A percentile compares a stretch with the other conserved stretches of the same genome.
These are phyloP conservation scores for Suhomyces chickasaworum DNA, from an alignment of 1,139 yeast species.

Conservation along the genomic window DNA sequence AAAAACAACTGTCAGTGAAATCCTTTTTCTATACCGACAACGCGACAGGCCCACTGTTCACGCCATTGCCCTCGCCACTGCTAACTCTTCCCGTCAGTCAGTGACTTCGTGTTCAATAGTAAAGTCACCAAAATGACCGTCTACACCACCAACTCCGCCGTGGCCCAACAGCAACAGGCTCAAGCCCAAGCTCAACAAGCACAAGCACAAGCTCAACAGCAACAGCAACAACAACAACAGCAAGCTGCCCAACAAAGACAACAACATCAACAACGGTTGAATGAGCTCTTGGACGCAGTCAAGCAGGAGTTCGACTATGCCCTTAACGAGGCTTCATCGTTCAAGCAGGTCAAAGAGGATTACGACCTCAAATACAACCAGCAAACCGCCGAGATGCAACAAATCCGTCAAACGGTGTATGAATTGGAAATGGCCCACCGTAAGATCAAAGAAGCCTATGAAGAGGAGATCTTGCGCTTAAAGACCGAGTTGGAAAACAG, in stretches of 20 bases:
- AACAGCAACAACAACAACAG: conserved; percentile 15
- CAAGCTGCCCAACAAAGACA: conserved; percentile 37
- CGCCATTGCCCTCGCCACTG: conserved; percentile 1
- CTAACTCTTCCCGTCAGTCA: neutral
- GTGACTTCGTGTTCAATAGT: neutral
- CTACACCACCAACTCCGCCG: conserved; percentile 39
- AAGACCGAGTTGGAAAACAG: conserved; percentile 83
- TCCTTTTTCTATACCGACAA: conserved; percentile 6
- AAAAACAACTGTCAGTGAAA: conserved; percentile 9
- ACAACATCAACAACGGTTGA: conserved; percentile 56
- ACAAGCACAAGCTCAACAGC: conserved; percentile 31
- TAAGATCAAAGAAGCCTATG: conserved; percentile 93
- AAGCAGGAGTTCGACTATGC: conserved; percentile 90
- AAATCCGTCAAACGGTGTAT: conserved; percentile 89
- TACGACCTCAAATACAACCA: conserved; percentile 88
- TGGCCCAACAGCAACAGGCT: conserved; percentile 27
- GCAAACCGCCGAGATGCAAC: conserved; percentile 93
- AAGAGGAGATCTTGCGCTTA: conserved; percentile 84
- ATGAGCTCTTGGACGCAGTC: conserved; percentile 86
- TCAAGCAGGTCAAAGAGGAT: conserved; percentile 91
- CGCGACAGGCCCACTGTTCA: conserved; percentile 5
- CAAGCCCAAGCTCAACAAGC: conserved; percentile 24
- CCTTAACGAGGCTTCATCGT: conserved; percentile 81
- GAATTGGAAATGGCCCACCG: conserved; percentile 94
- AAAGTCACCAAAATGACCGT: conserved; percentile 32